These are phyloP conservation scores for Brassica carinata DNA, from an alignment of 345 rosid species.

Conservation along the genomic window DNA sequence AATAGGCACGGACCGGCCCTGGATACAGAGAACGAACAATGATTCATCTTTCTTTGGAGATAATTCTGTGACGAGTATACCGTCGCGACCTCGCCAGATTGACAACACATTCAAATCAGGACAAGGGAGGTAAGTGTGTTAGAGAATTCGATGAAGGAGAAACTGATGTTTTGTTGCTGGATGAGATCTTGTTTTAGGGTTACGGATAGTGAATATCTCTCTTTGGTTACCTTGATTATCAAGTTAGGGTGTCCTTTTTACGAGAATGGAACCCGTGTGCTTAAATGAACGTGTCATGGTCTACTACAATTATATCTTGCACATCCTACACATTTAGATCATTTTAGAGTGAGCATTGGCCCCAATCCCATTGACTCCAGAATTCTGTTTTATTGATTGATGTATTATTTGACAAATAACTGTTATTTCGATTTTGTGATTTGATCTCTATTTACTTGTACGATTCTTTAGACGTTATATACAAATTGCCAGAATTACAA, in stretches of 20 bases:
- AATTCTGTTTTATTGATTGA: background rate
- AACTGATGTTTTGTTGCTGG: background rate
- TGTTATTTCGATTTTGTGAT: background rate
- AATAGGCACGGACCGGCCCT: too few species aligned
- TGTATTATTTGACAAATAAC: background rate
- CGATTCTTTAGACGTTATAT: background rate
- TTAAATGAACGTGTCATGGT: slow-evolving; percentile 4
- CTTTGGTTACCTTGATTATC: background rate
- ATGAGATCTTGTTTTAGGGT: slow-evolving; percentile 6
- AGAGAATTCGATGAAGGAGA: background rate
- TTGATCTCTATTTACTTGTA: background rate
- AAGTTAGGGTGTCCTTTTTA: slow-evolving; percentile 4
- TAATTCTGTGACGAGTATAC: too few species aligned
- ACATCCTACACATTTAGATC: background rate
- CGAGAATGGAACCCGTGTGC: slow-evolving; percentile 6
- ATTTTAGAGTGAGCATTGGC: background rate
- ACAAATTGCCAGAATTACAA: background rate
- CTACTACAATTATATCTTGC: background rate
- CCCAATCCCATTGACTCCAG: background rate
- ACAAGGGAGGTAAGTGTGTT: slow-evolving; percentile 23
- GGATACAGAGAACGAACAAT: too few species aligned
- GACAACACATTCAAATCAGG: slow-evolving; percentile 9
- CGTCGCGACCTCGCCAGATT: slow-evolving; percentile 23
- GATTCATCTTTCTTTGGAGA: too few species aligned
- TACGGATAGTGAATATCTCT: background rate